These are phyloP conservation scores for Sclerotinia subarctica DNA, from an alignment of 2,329 filamentous ascomycete genomes.

Conservation along the genomic window DNA sequence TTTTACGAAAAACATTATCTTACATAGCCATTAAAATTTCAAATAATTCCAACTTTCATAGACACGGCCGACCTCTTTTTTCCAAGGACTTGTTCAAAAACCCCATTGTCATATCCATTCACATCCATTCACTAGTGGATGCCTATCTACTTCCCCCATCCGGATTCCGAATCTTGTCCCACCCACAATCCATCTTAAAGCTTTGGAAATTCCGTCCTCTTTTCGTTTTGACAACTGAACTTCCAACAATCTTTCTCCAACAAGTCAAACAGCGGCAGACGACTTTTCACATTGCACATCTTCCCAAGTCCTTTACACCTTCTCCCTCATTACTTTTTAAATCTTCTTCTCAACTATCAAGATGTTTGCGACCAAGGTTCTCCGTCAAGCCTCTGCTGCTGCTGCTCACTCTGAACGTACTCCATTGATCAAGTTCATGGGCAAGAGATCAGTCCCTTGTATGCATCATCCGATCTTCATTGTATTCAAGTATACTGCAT, in stretches of 20 bases:
- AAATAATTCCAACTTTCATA: neutral
- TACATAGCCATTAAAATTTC: neutral
- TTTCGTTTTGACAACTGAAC: neutral
- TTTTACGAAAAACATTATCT: neutral
- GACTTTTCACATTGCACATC: conserved; percentile 4
- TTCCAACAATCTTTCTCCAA: neutral
- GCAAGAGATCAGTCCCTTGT: conserved; percentile 42
- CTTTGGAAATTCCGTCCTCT: conserved; percentile 4
- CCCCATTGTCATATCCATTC: neutral
- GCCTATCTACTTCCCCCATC: conserved; percentile 3
- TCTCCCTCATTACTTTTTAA: conserved; percentile 6
- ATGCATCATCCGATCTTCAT: conserved; percentile 26
- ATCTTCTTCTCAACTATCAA: conserved; percentile 23
- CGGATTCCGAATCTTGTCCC: conserved; percentile 5
- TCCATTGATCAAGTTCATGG: conserved; percentile 44
- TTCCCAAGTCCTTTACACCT: neutral
- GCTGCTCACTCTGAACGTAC: conserved; percentile 38
- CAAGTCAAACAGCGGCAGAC: conserved; percentile 12
- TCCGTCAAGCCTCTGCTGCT: conserved; percentile 38
- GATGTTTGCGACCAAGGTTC: conserved; percentile 42
- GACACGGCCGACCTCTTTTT: neutral
- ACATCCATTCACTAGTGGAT: neutral
- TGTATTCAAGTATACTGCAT: too few relatives aligned
- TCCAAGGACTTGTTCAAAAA: neutral
- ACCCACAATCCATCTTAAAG: conserved; percentile 1